These are phyloP conservation scores for Cordyceps farinosa DNA, from an alignment of 2,329 filamentous ascomycete species.

Conservation along the genomic window DNA sequence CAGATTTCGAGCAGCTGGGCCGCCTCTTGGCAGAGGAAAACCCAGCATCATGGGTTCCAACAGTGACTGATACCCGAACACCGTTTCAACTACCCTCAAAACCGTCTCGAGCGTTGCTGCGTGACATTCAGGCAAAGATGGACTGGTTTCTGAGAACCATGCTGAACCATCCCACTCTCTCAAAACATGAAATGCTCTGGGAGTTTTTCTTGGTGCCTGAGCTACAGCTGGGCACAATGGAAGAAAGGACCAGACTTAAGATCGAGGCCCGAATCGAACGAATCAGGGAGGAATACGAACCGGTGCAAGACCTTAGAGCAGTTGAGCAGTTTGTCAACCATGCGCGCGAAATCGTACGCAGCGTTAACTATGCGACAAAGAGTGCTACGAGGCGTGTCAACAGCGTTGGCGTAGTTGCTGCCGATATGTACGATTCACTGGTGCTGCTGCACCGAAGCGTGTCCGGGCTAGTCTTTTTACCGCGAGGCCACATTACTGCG, in stretches of 20 bases:
- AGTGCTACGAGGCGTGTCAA: constrained; percentile 78
- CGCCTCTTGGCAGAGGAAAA: constrained; percentile 83
- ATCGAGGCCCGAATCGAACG: constrained; percentile 78
- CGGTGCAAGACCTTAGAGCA: constrained; percentile 77
- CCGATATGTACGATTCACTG: constrained; percentile 67
- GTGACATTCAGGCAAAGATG: constrained; percentile 81
- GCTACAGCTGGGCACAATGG: constrained; percentile 84
- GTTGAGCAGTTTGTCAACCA: constrained; percentile 92
- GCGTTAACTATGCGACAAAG: constrained; percentile 78
- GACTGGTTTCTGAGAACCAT: constrained; percentile 87
- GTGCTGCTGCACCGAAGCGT: constrained; percentile 51
- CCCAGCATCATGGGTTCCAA: constrained; percentile 91
- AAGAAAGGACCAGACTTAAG: constrained; percentile 82
- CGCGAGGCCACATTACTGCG: constrained; percentile 62
- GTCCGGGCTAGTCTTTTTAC: constrained; percentile 62
- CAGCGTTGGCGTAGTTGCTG: constrained; percentile 58
- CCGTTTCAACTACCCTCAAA: constrained; percentile 92
- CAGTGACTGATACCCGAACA: constrained; percentile 70
- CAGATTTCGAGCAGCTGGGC: constrained; percentile 87
- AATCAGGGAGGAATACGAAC: constrained; percentile 83
- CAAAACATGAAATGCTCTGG: constrained; percentile 96
- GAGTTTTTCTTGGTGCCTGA: constrained; percentile 98
- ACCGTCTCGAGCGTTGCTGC: constrained; percentile 79
- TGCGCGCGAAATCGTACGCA: constrained; percentile 82
- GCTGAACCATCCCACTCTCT: constrained; percentile 84